phyloP scores from a whole-genome alignment of 2,329 filamentous ascomycete species.

The Trichoderma koningii region DNA sequence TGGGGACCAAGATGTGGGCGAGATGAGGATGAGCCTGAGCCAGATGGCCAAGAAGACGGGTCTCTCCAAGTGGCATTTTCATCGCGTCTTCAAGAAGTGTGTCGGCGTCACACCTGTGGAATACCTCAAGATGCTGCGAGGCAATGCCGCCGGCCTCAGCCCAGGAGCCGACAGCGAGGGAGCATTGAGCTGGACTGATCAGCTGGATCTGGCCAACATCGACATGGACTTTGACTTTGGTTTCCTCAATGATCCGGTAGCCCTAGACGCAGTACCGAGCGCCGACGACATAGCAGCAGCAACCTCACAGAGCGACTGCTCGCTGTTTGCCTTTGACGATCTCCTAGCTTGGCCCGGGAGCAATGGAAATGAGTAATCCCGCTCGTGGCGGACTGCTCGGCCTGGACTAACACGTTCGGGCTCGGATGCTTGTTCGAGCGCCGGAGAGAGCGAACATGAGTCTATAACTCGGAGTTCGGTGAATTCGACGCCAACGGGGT shows the following conservation, averaged over 20 bases:
- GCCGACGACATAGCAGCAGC: background rate
- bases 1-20: conserved; percentile 22
- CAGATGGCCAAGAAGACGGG: conserved; percentile 54
- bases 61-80: conserved; percentile 60
- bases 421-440: background rate
- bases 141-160: background rate
- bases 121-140: conserved; percentile 32
- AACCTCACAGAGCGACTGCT: conserved; percentile 6
- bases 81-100: conserved; percentile 59
- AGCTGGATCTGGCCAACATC: conserved; percentile 12
- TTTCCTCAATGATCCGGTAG: conserved; percentile 3
- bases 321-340: conserved; percentile 29
- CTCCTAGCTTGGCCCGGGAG: conserved; percentile 26
- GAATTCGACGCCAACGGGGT: background rate
- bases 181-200: conserved; percentile 20
- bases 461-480: conserved; percentile 10
- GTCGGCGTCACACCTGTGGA: conserved; percentile 51
- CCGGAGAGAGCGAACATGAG: conserved; percentile 2
- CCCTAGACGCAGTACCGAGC: background rate
- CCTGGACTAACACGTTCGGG: background rate
- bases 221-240: conserved; percentile 24
- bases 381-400: background rate
- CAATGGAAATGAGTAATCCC: background rate
- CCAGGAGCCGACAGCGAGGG: background rate
- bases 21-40: conserved; percentile 41